Conservation (phyloP, 78 protist genomes). For the slime mould (Dictyostelium discoideum) region DNA sequence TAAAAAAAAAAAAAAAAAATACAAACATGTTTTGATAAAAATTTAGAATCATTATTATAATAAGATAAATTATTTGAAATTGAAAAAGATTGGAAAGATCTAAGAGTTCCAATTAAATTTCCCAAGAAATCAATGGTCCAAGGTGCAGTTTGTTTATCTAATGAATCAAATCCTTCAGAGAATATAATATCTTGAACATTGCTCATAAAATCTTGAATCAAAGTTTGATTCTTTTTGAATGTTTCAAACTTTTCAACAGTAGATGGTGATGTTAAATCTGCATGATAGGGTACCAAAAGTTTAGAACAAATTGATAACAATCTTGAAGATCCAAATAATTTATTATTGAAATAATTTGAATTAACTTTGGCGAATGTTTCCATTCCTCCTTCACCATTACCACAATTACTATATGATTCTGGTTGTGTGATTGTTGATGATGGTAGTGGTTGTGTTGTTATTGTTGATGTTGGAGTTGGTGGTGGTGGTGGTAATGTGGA, state of each 20-base stretch:
- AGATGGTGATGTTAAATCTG: not conserved
- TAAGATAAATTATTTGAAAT: not conserved
- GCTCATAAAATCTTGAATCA: not conserved
- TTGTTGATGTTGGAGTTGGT: not conserved
- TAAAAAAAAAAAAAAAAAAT: not conserved
- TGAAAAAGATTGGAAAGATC: slow-evolving; percentile 29
- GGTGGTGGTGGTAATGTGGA: not conserved
- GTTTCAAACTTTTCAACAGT: not conserved
- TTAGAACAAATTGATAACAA: slow-evolving; percentile 47
- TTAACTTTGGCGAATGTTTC: slow-evolving; percentile 37
- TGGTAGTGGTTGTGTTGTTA: not conserved
- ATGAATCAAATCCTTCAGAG: slow-evolving; percentile 51
- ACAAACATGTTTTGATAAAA: slow-evolving; percentile 27
- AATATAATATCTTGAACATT: slow-evolving; percentile 69
- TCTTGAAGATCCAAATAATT: slow-evolving; percentile 26
- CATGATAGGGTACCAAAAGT: slow-evolving; percentile 8
- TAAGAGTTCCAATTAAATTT: slow-evolving; percentile 45
- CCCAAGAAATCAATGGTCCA: slow-evolving; percentile 66
- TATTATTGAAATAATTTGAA: slow-evolving; percentile 8
- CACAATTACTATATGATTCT: not conserved
- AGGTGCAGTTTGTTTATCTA: slow-evolving; percentile 2
- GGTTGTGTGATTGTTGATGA: not conserved
- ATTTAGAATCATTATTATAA: not conserved
- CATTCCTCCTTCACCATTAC: not conserved
- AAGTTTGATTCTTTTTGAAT: slow-evolving; percentile 4